A percentile compares a stretch with the other conserved stretches of the same genome.
Conservation (phyloP, 192 early-diverging fungal species). For the Mortierella alpina region DNA sequence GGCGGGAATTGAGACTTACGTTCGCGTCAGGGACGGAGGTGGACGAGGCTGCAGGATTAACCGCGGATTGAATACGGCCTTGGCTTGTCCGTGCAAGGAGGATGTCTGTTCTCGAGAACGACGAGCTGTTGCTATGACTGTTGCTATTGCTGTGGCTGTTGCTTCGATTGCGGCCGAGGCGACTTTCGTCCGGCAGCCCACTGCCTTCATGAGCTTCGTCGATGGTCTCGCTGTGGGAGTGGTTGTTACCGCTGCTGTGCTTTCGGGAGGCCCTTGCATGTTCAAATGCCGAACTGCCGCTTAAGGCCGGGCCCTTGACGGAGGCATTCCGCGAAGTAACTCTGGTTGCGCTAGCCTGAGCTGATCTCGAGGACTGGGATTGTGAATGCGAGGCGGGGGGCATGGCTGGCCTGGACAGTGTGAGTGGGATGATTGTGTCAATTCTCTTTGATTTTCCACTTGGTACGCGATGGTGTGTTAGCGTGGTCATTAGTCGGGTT, state of each 20-base stretch:
- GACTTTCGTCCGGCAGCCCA: neutral
- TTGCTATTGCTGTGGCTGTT: conserved; percentile 4
- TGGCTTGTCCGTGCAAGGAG: conserved; percentile 3
- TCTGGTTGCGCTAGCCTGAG: conserved; percentile 1
- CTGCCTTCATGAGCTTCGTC: neutral
- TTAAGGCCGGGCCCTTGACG: neutral
- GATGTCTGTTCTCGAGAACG: conserved; percentile 4
- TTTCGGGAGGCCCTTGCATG: neutral
- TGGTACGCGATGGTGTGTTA: conserved; percentile 15
- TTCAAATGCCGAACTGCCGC: neutral
- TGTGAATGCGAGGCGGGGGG: neutral
- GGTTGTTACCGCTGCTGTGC: conserved; percentile 1
- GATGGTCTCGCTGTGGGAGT: neutral
- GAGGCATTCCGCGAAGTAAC: neutral
- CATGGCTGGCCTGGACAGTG: neutral
- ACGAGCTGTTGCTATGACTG: conserved; percentile 12
- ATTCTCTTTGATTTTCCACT: conserved; percentile 12
- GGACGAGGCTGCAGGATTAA: neutral
- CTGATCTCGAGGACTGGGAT: neutral
- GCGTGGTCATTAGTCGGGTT: conserved; percentile 17
- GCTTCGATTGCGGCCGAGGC: neutral
- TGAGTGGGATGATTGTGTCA: conserved; percentile 11
- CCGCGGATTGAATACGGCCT: conserved; percentile 3
- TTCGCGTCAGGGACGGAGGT: conserved; percentile 18
- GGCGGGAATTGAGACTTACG: conserved; percentile 5